Base-by-base conservation (phyloP, 2,329 filamentous ascomycete species). In the Colletotrichum aenigma region DNA sequence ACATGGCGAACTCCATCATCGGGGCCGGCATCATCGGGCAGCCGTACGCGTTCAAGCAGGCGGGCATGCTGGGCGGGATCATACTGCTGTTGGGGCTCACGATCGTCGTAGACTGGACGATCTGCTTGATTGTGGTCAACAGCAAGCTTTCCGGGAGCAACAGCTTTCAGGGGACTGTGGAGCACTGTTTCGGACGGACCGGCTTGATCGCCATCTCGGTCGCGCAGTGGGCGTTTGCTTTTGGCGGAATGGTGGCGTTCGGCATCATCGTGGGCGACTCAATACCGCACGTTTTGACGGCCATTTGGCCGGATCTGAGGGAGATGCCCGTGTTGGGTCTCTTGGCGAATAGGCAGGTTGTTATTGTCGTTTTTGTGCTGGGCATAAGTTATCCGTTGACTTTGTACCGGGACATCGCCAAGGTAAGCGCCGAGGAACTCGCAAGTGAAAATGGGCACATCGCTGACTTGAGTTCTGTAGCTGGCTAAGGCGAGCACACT, bases 1-100 rank as follows among this genome's bases (percentile, higher is more conserved):
- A 99, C 86, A 99, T 99, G 97, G 96, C 97, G 77, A 99, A 99
- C 87, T 97, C 95, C 80, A 99, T 99, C 83, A 98, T 99, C 79
- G 93, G 92, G 52, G 93, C 92, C 3, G 92, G 92, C 68, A 94
- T 94, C 84, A 93, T 94, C 81, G 92, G 95, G 5, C 97, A 99
- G 86, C 96, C 97, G 15, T 99, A 98, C 85, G 97, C 97, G n/a
- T 94, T 99, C 82, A 92, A 92, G 74, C 96, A 98, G 86, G 97
- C 97, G 9, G 97, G 97, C 8, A 90, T 99, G 80, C 83, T 95
- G 18, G 93, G 94, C 48, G 97, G 97, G 32, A 88, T 96, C 7
- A 81, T 95, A 62, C 90, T 99, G 71, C 90, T 99, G 24, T 86
- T 98, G 30, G 89, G 86, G 8, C 89, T 99, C 77, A 98, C 97